Base-by-base conservation (phyloP, 768 basidiomycete genomes). In the Coprinellus micaceus region DNA sequence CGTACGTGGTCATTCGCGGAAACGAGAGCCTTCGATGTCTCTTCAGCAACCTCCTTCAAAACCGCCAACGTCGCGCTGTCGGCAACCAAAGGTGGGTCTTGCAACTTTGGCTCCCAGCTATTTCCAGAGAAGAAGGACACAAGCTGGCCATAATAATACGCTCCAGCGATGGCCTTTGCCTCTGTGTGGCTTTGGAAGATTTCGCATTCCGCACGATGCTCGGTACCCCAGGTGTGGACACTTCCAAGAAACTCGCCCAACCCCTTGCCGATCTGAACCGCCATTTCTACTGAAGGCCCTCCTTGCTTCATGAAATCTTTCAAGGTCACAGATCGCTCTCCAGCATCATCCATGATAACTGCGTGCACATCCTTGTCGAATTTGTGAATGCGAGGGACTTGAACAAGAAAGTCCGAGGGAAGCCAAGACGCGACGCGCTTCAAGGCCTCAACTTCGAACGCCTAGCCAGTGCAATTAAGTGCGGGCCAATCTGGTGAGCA, bases 271-370 rank as follows among this genome's bases (percentile, higher is more conserved):
- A 88, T 82, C 25, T 75, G 64, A 37, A 66, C 61, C 2, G 75
- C 76, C 26, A 73, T 48, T 12, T 55, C 60, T 2, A 67, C 46
- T 1, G 72, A 58, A 2, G 70, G 69, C 4, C 56, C 59, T 30
- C 74, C 73, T 29, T 71, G 66, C 37, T 67, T 58, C 63, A 74
- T 64, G 59, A 70, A 71, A 2, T 67, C 67, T 63, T 83, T 82
- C 54, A 84, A 72, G 1, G 72, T 70, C 12, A 70, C 56, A 24
- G 67, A 58, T 19, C 62, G 60, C 29, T 63, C 65, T 3, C 86
- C 86, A 51, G 74, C 76, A 56, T 88, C 86, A 44, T 85, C 81
- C 76, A 88, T 85, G 63, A 88, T 76, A 37, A 88, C 74, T 13
- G 77, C 79, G 58, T 79, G 71, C 10, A 65, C 72, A 24, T 68